Conservation (phyloP, 2,329 filamentous ascomycete species). For the Aspergillus intermedius region DNA sequence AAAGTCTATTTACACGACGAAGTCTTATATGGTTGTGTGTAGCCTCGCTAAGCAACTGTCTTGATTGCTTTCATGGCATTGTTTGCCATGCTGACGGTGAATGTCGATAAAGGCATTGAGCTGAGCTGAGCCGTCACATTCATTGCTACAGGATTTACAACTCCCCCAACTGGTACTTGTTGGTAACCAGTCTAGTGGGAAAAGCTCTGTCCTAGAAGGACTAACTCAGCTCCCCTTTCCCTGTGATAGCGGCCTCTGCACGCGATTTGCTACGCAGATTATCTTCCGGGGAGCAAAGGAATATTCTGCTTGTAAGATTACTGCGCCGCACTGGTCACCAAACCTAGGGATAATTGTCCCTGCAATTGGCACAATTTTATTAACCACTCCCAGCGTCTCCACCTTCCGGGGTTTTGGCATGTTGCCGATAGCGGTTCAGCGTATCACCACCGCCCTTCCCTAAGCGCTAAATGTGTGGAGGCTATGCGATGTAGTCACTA, state of each 20-base stretch:
- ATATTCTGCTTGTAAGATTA: background rate
- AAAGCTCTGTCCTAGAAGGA: slow-evolving; percentile 26
- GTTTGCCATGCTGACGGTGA: too few species aligned
- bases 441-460: background rate
- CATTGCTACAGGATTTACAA: slow-evolving; percentile 1
- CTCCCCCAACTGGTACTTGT: slow-evolving; percentile 25
- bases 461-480: too few species aligned
- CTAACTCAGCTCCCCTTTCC: slow-evolving; percentile 26
- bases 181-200: slow-evolving; percentile 30
- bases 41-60: too few species aligned
- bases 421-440: background rate
- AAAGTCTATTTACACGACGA: too few species aligned
- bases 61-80: too few species aligned
- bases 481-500: too few species aligned
- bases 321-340: too few species aligned
- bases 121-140: too few species aligned
- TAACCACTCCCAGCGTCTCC: background rate
- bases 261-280: slow-evolving; percentile 28
- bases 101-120: too few species aligned
- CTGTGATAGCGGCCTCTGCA: slow-evolving; percentile 23
- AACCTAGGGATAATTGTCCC: too few species aligned
- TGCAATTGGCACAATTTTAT: too few species aligned
- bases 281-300: slow-evolving; percentile 15
- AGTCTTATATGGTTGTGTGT: too few species aligned
- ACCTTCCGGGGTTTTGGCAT: background rate